Evolutionary conservation across 306 rosid species (phyloP).

Genomic region (Trichosanthes cucumerina): DNA sequence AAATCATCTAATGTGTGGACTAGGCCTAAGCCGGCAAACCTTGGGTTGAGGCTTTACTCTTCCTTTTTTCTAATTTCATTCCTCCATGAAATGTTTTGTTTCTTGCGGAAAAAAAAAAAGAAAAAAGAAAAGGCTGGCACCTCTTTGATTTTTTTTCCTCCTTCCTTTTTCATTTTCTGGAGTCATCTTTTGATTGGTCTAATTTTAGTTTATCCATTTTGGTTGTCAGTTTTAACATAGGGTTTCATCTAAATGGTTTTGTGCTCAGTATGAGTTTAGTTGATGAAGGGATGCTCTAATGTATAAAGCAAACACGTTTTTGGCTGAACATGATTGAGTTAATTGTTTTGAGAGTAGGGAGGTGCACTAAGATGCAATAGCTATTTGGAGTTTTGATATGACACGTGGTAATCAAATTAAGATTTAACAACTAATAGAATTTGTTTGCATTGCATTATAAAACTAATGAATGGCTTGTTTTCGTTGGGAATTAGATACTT

Average conservation of each 20-base stretch:
- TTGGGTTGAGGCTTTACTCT: neutral
- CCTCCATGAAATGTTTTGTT: neutral
- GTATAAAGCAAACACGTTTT: neutral
- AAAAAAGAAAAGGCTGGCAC: neutral
- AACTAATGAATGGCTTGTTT: neutral
- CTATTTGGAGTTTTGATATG: neutral
- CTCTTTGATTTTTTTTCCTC: neutral
- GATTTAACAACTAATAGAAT: neutral
- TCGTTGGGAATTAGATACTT: neutral
- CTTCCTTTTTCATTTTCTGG: neutral
- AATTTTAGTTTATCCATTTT: constrained; percentile 5
- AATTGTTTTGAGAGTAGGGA: neutral
- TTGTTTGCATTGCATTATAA: neutral
- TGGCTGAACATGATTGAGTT: neutral
- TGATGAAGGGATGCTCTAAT: neutral
- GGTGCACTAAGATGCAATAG: neutral
- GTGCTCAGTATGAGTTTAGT: neutral
- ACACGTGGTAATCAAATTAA: neutral
- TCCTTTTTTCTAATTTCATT: neutral
- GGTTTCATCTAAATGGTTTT: neutral
- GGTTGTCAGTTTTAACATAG: neutral
- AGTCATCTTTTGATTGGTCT: neutral
- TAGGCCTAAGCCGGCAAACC: neutral
- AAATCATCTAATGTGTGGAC: neutral
- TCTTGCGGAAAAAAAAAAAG: neutral